phyloP scores from a whole-genome alignment of 2,329 filamentous ascomycete species.

The Penicillium sp. region DNA sequence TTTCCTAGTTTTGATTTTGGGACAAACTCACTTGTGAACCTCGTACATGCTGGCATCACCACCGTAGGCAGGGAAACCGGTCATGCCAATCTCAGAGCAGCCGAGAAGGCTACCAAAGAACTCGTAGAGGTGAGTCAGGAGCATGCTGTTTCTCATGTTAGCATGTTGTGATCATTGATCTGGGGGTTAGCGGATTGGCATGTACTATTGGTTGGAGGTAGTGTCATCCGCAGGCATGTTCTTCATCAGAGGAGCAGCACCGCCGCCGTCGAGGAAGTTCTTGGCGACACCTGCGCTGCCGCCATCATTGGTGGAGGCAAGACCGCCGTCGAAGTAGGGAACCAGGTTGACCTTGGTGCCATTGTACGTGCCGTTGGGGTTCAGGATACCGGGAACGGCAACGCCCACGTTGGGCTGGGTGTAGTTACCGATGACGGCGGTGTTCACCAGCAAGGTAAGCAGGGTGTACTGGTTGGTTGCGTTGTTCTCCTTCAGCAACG shows the following conservation, averaged over 20 bases:
- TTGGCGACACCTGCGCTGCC: slow-evolving; percentile 50
- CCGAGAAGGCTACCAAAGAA: slow-evolving; percentile 63
- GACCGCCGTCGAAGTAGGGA: slow-evolving; percentile 61
- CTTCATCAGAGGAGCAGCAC: slow-evolving; percentile 56
- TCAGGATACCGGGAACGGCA: slow-evolving; percentile 60
- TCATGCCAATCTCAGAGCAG: slow-evolving; percentile 55
- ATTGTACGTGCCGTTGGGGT: slow-evolving; percentile 51
- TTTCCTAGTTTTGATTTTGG: neutral
- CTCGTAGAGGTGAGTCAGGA: slow-evolving; percentile 64
- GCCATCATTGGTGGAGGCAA: slow-evolving; percentile 58
- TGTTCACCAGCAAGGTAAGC: slow-evolving; percentile 62
- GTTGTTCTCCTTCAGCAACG: slow-evolving; percentile 61
- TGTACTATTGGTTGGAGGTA: slow-evolving; percentile 60
- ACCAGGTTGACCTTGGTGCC: slow-evolving; percentile 58
- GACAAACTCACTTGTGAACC: slow-evolving; percentile 29
- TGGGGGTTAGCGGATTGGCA: neutral
- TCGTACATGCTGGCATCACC: slow-evolving; percentile 31
- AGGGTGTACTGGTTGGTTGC: slow-evolving; percentile 60
- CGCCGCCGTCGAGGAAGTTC: slow-evolving; percentile 65
- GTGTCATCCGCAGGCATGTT: slow-evolving; percentile 57
- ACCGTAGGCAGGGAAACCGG: slow-evolving; percentile 54
- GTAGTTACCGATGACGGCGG: slow-evolving; percentile 66
- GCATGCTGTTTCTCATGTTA: slow-evolving; percentile 43
- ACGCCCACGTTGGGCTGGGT: slow-evolving; percentile 57
- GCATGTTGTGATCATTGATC: neutral